A percentile compares a stretch with the other conserved stretches of the same genome.
These are phyloP conservation scores for Serendipita sp. DNA, from an alignment of 1,284 basidiomycete species.

Conservation along the genomic window DNA sequence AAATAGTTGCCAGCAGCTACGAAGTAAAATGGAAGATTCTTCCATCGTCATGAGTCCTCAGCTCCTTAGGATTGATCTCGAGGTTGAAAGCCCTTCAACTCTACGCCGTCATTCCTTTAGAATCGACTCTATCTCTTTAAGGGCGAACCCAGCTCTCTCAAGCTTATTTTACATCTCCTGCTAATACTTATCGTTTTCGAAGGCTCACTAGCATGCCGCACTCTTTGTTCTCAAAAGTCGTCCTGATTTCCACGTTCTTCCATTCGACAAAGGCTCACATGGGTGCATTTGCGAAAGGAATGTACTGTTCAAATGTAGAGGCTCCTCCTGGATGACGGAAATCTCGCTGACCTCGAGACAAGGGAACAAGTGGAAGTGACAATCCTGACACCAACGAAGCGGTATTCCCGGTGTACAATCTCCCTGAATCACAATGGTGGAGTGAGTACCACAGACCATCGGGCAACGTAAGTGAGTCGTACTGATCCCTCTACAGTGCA, in stretches of 20 bases:
- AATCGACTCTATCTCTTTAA: too few species aligned
- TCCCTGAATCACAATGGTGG: constrained; percentile 2
- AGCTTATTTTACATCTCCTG: too few species aligned
- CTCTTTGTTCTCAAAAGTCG: background rate
- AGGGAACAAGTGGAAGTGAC: constrained; percentile 3
- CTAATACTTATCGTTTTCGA: too few species aligned
- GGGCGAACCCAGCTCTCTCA: too few species aligned
- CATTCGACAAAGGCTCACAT: constrained; percentile 6
- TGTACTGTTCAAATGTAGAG: constrained; percentile 11
- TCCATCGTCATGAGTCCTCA: too few species aligned
- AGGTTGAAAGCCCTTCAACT: too few species aligned
- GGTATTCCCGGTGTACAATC: background rate
- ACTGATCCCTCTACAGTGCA: background rate
- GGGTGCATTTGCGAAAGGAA: constrained; percentile 9
- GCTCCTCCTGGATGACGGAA: background rate
- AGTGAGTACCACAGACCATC: background rate
- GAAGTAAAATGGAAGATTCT: too few species aligned
- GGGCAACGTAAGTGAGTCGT: background rate
- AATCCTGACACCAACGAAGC: constrained; percentile 5
- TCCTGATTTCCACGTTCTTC: too few species aligned
- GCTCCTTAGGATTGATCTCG: too few species aligned
- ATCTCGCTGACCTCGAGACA: background rate
- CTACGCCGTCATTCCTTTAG: too few species aligned
- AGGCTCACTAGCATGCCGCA: background rate
- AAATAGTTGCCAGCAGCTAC: too few species aligned